phyloP scores from a whole-genome alignment of 345 rosid species.

The Lepidium aucheri region DNA sequence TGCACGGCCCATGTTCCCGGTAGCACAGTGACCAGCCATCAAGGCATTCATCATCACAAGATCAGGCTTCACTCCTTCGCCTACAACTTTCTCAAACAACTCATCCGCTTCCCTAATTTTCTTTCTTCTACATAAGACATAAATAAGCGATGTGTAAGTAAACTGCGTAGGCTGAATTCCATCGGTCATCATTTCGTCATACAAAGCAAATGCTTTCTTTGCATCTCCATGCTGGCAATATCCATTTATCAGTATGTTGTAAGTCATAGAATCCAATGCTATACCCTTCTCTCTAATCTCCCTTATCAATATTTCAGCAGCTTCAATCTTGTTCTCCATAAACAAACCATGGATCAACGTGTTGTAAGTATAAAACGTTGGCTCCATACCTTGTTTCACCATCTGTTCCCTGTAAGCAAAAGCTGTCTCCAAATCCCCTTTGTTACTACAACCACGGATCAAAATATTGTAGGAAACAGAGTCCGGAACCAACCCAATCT shows the following conservation, averaged over 20 bases:
- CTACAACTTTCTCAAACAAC: conserved; percentile 50
- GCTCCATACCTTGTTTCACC: conserved; percentile 52
- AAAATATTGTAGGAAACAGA: conserved; percentile 73
- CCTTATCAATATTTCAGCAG: conserved; percentile 53
- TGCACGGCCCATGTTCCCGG: conserved; percentile 58
- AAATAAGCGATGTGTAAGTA: conserved; percentile 77
- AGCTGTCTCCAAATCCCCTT: conserved; percentile 58
- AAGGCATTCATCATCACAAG: conserved; percentile 67
- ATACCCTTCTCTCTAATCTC: conserved; percentile 63
- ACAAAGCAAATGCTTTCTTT: conserved; percentile 57
- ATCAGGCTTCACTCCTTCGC: conserved; percentile 47
- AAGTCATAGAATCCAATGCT: conserved; percentile 55
- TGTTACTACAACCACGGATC: conserved; percentile 70
- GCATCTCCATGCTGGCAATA: conserved; percentile 65
- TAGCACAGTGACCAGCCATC: conserved; percentile 73
- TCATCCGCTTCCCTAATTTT: conserved; percentile 69
- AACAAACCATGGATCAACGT: conserved; percentile 72
- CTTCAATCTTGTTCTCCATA: conserved; percentile 54
- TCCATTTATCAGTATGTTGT: conserved; percentile 81
- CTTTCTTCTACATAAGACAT: conserved; percentile 51
- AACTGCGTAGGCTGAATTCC: conserved; percentile 59
- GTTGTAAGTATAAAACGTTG: conserved; percentile 73
- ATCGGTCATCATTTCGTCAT: conserved; percentile 53
- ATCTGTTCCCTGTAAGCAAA: conserved; percentile 68
- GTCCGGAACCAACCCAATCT: conserved; percentile 51